A percentile compares a stretch with the other conserved stretches of the same genome.
Conservation (phyloP, 208 protist species). For the Porcisia hertigi region DNA sequence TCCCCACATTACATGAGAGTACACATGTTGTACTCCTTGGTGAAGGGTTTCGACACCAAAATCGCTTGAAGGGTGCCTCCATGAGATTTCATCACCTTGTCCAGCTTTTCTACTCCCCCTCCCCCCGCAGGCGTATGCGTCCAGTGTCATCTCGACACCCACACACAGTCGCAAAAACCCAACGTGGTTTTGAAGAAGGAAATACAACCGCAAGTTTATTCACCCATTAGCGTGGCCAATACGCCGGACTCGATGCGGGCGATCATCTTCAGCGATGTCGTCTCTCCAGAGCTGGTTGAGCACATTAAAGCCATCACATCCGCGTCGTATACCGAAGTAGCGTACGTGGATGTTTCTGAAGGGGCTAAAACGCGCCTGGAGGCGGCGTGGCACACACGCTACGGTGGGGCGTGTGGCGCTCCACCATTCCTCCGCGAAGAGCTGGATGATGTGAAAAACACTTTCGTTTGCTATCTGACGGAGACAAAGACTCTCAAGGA, state of each 20-base stretch:
- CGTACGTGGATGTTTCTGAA: conserved; percentile 11
- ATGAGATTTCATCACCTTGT: background rate
- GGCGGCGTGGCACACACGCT: conserved; percentile 22
- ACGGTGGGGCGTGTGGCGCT: conserved; percentile 2
- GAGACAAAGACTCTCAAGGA: conserved; percentile 46
- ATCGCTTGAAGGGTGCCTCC: background rate
- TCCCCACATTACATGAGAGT: too few species aligned
- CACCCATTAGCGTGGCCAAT: background rate
- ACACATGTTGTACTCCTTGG: background rate
- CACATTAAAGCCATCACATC: conserved; percentile 4
- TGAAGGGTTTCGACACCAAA: background rate
- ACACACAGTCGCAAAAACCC: background rate
- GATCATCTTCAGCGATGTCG: conserved; percentile 21
- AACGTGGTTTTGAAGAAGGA: background rate
- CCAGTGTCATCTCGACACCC: background rate
- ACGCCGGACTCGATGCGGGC: conserved; percentile 8
- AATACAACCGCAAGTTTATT: background rate
- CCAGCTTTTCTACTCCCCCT: background rate
- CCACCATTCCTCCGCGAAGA: conserved; percentile 1
- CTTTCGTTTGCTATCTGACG: conserved; percentile 70
- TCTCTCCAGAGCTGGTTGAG: conserved; percentile 2
- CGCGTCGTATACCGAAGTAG: conserved; percentile 16
- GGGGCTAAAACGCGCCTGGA: conserved; percentile 8
- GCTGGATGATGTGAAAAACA: conserved; percentile 18
- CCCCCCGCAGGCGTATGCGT: background rate